These are phyloP conservation scores for Lodderomyces orthopsilosis DNA, from an alignment of 1,139 yeast genomes.

Conservation along the genomic window DNA sequence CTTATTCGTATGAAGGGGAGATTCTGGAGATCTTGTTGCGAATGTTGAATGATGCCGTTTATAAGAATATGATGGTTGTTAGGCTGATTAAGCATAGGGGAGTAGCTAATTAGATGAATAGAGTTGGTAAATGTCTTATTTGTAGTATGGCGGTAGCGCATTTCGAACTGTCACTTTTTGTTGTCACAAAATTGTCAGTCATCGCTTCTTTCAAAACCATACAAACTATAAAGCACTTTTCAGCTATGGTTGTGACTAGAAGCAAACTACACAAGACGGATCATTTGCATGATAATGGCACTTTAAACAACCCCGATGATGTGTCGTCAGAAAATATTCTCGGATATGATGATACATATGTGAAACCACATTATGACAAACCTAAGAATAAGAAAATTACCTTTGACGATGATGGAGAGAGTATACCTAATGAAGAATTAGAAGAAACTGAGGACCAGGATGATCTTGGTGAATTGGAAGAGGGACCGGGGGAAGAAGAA, in stretches of 20 bases:
- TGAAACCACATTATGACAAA: neutral
- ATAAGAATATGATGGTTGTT: constrained; percentile 39
- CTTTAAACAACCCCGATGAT: constrained; percentile 20
- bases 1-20: constrained; percentile 62
- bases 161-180: neutral
- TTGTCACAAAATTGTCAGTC: neutral
- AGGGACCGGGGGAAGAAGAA: constrained; percentile 13
- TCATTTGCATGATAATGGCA: constrained; percentile 17
- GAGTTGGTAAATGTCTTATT: neutral
- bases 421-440: constrained; percentile 8
- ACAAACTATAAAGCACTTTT: neutral
- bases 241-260: constrained; percentile 27
- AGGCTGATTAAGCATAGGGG: constrained; percentile 48
- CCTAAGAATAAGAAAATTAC: constrained; percentile 5
- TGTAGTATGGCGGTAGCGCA: neutral
- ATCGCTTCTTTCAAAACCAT: neutral
- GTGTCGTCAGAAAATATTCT: constrained; percentile 12
- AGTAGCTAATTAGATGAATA: neutral
- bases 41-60: constrained; percentile 55
- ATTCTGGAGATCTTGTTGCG: constrained; percentile 52
- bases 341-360: constrained; percentile 2
- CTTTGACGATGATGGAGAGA: constrained; percentile 15
- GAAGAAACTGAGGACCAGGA: constrained; percentile 1
- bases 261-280: constrained; percentile 16
- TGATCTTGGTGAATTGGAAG: constrained; percentile 7